Evolutionary conservation across 306 rosid species (phyloP).

Genomic region (Casuarina cunninghamiana): DNA sequence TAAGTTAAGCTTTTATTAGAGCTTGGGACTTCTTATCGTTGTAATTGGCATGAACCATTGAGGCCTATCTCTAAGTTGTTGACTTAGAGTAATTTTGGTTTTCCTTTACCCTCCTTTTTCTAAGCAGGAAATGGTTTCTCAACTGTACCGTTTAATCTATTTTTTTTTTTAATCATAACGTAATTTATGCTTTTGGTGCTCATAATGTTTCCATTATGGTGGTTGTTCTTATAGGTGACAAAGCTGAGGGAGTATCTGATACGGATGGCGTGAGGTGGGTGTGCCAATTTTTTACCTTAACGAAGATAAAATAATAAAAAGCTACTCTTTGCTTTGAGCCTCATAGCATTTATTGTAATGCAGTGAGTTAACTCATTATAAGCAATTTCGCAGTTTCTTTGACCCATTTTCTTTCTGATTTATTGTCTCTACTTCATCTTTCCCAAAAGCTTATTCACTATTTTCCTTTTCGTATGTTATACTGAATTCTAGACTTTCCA

Average conservation of each 20-base stretch:
- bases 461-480: not conserved
- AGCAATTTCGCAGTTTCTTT: conserved; percentile 3
- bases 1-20: not conserved
- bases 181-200: conserved; percentile 10
- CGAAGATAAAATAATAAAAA: not conserved
- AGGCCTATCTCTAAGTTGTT: not conserved
- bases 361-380: not conserved
- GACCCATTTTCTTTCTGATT: not conserved
- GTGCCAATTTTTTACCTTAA: conserved; percentile 17
- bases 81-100: not conserved
- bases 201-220: conserved; percentile 16
- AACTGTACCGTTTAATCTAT: not conserved
- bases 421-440: not conserved
- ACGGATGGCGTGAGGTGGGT: conserved; percentile 54
- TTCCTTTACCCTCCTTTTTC: not conserved
- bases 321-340: conserved; percentile 1
- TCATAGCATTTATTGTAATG: conserved; percentile 10
- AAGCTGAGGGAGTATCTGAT: conserved; percentile 47
- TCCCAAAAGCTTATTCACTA: not conserved
- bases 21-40: not conserved
- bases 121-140: not conserved
- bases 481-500: not conserved
- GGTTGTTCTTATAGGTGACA: conserved; percentile 43
- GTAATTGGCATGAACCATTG: not conserved
- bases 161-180: not conserved